These are phyloP conservation scores for Lentinula novae-zelandiae DNA, from an alignment of 1,284 basidiomycete genomes.

Conservation along the genomic window DNA sequence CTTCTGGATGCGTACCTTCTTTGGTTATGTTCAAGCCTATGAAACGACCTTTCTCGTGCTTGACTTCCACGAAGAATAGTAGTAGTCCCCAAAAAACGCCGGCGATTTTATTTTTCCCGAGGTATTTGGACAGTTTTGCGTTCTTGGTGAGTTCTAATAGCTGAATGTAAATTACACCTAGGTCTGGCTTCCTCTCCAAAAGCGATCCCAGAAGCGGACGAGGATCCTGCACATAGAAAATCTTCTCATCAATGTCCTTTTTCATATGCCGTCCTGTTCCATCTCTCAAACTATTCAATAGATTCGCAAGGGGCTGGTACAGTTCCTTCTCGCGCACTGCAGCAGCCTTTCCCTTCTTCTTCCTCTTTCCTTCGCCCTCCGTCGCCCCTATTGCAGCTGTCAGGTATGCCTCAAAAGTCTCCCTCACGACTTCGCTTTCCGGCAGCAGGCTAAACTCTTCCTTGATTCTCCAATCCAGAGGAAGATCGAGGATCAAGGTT, in stretches of 20 bases:
- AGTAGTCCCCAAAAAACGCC: not conserved
- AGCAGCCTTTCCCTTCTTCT: not conserved
- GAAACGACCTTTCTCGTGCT: not conserved
- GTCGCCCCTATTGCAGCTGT: not conserved
- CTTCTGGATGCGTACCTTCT: not conserved
- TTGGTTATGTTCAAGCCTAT: not conserved
- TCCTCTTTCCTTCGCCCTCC: not conserved
- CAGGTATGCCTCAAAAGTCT: not conserved
- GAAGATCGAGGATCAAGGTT: not conserved
- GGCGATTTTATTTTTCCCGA: not conserved
- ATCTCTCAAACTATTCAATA: not conserved
- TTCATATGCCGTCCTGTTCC: not conserved
- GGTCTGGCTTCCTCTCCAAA: not conserved
- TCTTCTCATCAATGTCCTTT: not conserved
- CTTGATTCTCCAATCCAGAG: not conserved
- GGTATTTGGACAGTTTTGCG: not conserved
- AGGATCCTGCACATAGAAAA: not conserved
- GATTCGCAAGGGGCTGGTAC: not conserved
- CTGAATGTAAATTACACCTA: not conserved
- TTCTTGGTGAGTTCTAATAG: not conserved
- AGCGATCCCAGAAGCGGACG: not conserved
- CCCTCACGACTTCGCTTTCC: not conserved
- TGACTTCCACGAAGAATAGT: not conserved
- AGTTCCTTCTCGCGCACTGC: not conserved
- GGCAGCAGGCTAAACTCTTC: not conserved